Base-by-base conservation (phyloP, 345 rosid genomes). In the Bruguiera parviflora region DNA sequence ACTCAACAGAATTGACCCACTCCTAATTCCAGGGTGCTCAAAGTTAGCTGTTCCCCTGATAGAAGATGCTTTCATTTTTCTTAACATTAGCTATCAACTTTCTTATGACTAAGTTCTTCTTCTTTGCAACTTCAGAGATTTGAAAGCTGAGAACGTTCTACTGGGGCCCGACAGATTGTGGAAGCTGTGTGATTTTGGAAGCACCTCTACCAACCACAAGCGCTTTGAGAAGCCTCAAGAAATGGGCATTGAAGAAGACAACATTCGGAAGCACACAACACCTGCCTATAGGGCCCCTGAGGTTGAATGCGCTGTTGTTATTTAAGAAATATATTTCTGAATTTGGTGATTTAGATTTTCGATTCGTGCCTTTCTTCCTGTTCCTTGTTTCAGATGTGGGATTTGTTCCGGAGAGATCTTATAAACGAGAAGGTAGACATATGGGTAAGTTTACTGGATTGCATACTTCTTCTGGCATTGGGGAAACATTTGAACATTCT, bases 191-290 rank as follows among this genome's bases (percentile, higher is more conserved):
- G 99, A 96, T 81, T 96, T 96, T 66, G 99, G 99, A 64, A 96
- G 99, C 67, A 83, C 86, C 29, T 84, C 97, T 53, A 92, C 94
- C 59, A 92, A 92, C 77, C 99, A 96, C 79, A 96, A 88, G 74
- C 83, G 92, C 35, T 92, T 96, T 74, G 98, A 90, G 81, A 92
- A 80, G 78, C 92, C 96, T 46, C 98, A 89, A 81, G 99, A 96
- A 79, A 96, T 92, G 98, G 98, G 98, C 8, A 74, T 96, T 75
- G 99, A 96, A 83, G 98, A 96, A 87, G 99, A 96, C 73, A 96
- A 89, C 75, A 96, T 96, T 63, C 78, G 98, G 80, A 96, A 90
- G 83, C 75, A 90, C 80, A 96, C 98, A 29, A 96, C 99, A 27
- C 99, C 98, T 71, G 85, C 95, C 73, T 96, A 92, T 82, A 90